Percentiles rank a stretch among this genome's conserved stretches.
These are phyloP conservation scores for Podosphaera xanthii DNA, from an alignment of 2,329 filamentous ascomycete species.

Conservation along the genomic window DNA sequence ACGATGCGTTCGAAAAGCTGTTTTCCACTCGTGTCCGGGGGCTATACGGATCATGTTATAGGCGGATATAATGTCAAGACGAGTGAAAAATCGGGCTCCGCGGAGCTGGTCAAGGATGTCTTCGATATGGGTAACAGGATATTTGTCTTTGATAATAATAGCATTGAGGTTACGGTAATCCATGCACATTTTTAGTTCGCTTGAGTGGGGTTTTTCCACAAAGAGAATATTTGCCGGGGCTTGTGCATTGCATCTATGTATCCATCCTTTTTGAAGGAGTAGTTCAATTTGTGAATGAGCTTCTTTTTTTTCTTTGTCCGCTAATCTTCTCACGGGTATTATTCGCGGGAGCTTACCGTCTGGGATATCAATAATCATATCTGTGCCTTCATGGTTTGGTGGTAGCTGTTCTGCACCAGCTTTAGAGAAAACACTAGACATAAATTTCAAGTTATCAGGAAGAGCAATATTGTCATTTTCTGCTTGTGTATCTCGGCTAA, in stretches of 20 bases:
- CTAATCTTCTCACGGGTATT: neutral
- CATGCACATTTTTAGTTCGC: neutral
- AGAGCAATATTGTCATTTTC: neutral
- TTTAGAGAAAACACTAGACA: neutral
- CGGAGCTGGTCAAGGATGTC: neutral
- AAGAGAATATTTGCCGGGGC: neutral
- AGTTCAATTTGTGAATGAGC: neutral
- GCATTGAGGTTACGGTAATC: neutral
- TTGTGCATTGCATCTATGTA: neutral
- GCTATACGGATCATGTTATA: constrained; percentile 1
- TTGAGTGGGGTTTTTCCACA: neutral
- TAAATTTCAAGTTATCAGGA: neutral
- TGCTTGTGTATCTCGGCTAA: neutral
- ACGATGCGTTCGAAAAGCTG: neutral
- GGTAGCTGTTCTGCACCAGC: neutral
- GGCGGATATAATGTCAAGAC: neutral
- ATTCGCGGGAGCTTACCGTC: neutral
- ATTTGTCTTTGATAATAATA: neutral
- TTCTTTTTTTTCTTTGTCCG: neutral
- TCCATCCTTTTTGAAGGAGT: neutral
- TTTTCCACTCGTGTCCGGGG: neutral
- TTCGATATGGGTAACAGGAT: neutral
- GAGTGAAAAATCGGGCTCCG: neutral
- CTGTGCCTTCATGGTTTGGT: neutral
- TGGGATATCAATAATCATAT: neutral